Conservation (phyloP, 139 green algal species). For the Parachlorella kessleri region DNA sequence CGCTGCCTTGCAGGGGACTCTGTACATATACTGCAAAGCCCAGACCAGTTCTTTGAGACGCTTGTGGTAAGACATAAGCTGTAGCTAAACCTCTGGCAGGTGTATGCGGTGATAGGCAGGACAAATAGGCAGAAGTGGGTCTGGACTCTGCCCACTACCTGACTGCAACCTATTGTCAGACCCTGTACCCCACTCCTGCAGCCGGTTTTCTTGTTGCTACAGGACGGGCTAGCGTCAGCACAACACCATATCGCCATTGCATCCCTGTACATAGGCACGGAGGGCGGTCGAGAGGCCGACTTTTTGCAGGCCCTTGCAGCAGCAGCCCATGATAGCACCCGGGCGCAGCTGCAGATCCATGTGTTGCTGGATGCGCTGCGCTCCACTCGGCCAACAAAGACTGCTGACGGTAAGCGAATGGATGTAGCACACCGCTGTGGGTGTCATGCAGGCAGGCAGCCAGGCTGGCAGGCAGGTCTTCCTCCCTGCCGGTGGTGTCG, state of each 20-base stretch:
- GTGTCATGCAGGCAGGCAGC: not conserved
- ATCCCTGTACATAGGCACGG: constrained; percentile 39
- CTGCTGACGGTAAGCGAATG: no score
- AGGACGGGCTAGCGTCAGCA: constrained; percentile 12
- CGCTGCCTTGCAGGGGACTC: not conserved
- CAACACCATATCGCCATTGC: constrained; percentile 24
- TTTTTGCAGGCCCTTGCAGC: constrained; percentile 32
- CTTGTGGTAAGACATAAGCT: not conserved
- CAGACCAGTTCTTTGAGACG: constrained; percentile 4
- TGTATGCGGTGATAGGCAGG: not conserved
- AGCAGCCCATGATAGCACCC: not conserved
- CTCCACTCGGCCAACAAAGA: constrained; percentile 19
- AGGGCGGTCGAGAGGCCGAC: constrained; percentile 7
- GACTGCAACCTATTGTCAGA: not conserved
- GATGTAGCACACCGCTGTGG: not conserved
- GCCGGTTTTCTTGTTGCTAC: no score
- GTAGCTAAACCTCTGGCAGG: not conserved
- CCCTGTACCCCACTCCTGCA: no score
- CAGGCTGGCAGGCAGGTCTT: not conserved
- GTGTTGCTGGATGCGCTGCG: constrained; percentile 40
- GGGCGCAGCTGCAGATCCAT: constrained; percentile 11
- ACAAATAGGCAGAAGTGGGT: no score
- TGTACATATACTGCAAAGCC: constrained; percentile 2
- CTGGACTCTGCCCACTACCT: no score
- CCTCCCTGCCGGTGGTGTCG: not conserved